Evolutionary conservation across 2,329 filamentous ascomycete genomes (phyloP).

Genomic region (Botryotinia calthae): DNA sequence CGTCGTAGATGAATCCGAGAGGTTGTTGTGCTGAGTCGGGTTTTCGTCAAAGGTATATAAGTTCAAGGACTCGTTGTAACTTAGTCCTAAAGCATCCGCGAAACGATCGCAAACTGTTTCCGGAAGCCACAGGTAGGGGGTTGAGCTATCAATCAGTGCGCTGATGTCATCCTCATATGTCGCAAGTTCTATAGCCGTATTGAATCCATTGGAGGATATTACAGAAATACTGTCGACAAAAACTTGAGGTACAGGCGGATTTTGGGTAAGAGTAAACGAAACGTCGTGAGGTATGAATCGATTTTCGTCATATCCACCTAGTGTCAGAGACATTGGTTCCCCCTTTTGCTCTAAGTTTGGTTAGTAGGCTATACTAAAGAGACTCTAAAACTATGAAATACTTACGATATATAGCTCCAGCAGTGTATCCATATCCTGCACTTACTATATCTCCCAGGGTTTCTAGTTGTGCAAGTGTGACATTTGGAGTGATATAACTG

Average conservation of each 20-base stretch:
- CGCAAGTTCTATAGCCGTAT: slow-evolving; percentile 40
- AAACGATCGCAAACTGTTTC: slow-evolving; percentile 60
- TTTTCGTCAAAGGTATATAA: slow-evolving; percentile 63
- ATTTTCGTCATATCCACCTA: slow-evolving; percentile 68
- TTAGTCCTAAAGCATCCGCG: slow-evolving; percentile 60
- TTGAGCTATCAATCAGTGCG: slow-evolving; percentile 57
- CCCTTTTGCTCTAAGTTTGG: slow-evolving; percentile 42
- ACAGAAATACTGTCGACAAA: slow-evolving; percentile 33
- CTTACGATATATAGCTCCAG: slow-evolving; percentile 69
- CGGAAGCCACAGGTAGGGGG: slow-evolving; percentile 64
- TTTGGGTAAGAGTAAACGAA: slow-evolving; percentile 56
- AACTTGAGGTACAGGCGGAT: slow-evolving; percentile 43
- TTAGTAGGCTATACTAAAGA: slow-evolving; percentile 27
- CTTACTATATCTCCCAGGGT: slow-evolving; percentile 55
- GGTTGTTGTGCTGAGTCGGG: slow-evolving; percentile 50
- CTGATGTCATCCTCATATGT: slow-evolving; percentile 29
- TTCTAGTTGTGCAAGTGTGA: neutral
- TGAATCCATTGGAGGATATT: slow-evolving; percentile 40
- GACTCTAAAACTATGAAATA: slow-evolving; percentile 15
- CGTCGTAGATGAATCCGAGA: slow-evolving; percentile 45
- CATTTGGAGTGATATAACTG: slow-evolving; percentile 41
- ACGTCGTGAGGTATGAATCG: slow-evolving; percentile 60
- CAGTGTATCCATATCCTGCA: slow-evolving; percentile 70
- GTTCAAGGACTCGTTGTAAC: slow-evolving; percentile 60
- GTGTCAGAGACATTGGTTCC: slow-evolving; percentile 56